Evolutionary conservation across 2,329 filamentous ascomycete genomes (phyloP).

Genomic region (Aureobasidium musti): DNA sequence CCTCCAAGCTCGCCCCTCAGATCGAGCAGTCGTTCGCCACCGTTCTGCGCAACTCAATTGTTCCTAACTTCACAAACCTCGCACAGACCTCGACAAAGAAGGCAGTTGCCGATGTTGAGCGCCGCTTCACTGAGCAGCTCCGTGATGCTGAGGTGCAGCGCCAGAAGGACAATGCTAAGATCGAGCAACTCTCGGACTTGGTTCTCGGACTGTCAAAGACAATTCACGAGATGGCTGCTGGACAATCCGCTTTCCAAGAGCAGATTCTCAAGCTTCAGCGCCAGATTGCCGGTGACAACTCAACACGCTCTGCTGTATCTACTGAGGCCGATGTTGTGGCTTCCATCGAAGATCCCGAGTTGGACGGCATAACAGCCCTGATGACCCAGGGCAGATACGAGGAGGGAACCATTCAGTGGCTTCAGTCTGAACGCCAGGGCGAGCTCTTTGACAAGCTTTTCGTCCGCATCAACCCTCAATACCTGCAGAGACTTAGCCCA

Average conservation of each 20-base stretch:
- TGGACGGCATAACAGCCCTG: slow-evolving; percentile 62
- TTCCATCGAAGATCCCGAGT: slow-evolving; percentile 58
- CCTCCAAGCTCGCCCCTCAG: slow-evolving; percentile 64
- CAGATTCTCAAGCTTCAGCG: slow-evolving; percentile 49
- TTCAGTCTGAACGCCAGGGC: slow-evolving; percentile 61
- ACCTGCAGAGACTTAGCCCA: slow-evolving; percentile 57
- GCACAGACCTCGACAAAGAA: slow-evolving; percentile 65
- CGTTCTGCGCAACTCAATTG: slow-evolving; percentile 43
- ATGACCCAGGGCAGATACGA: slow-evolving; percentile 59
- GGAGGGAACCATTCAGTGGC: slow-evolving; percentile 55
- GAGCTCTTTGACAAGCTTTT: slow-evolving; percentile 65
- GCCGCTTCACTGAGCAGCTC: slow-evolving; percentile 56
- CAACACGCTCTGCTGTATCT: slow-evolving; percentile 28
- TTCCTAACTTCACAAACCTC: slow-evolving; percentile 56
- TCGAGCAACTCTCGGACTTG: slow-evolving; percentile 69
- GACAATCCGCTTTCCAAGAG: slow-evolving; percentile 68
- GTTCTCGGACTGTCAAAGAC: slow-evolving; percentile 68
- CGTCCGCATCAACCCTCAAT: slow-evolving; percentile 58
- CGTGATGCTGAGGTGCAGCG: slow-evolving; percentile 55
- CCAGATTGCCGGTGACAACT: slow-evolving; percentile 42
- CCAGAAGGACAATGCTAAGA: slow-evolving; percentile 62
- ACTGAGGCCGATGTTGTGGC: slow-evolving; percentile 41
- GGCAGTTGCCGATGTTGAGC: slow-evolving; percentile 68
- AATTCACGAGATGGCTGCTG: slow-evolving; percentile 67
- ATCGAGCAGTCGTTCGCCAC: slow-evolving; percentile 72